Evolutionary conservation across 768 basidiomycete genomes (phyloP), one percentile per base, ranked within the genome.

Genomic region (Leucocoprinus sp.): DNA sequence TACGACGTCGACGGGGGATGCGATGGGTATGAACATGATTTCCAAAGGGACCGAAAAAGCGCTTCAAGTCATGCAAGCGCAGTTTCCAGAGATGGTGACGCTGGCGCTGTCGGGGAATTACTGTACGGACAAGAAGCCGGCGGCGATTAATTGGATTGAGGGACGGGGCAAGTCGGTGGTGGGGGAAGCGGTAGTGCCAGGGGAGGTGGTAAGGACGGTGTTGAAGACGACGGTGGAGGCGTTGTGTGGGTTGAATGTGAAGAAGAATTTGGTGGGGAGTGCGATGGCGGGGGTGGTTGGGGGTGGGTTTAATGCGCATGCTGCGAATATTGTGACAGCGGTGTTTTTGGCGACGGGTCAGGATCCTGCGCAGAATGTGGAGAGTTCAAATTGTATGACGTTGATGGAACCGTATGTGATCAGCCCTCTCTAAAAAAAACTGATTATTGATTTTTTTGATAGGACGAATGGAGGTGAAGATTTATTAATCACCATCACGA

Each of bases 21-120:
- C 96, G 33, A 99, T 98, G 95, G 96, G 96, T 14, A 99, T 99
- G 96, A 99, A 99, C 72, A 99, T 98, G 96, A 96, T 98, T 59
- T 89, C 86, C 7, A 99, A 99, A 67, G 96, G 93, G 2, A 93
- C 92, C 8, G 96, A 98, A 69, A 88, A 87, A 65, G 93, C 93
- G 17, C 75, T 99, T 9, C 91, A 85, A 57, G 75, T 72, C 17
- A 73, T 91, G 75, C 72, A 75, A 54, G 70, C 71, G 40, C 64
- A 81, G 56, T 99, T 91, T 71, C 95, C 95, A 3, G 82, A 84
- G 50, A 97, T 97, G 93, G 64, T 80, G 45, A 80, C 92, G 33
- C 75, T 96, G 26, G 88, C 95, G 7, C 75, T 99, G 12, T 90
- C 85, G 4, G 96, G 95, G 36, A 99, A 99, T 63, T 99, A 98